Evolutionary conservation across 2,329 filamentous ascomycete genomes (phyloP).

Genomic region (Leptographium wingfieldii): DNA sequence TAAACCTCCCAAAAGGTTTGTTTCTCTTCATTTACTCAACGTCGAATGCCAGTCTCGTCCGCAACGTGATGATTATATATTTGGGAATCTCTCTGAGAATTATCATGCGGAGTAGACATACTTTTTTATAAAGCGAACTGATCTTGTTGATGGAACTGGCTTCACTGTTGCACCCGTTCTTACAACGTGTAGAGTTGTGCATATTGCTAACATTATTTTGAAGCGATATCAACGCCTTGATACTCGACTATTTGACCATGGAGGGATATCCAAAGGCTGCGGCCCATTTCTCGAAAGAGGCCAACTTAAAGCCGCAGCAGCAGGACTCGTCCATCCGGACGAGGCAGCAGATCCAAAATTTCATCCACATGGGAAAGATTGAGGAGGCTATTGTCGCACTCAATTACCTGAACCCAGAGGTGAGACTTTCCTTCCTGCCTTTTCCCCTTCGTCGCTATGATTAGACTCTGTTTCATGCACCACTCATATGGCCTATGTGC

Average conservation of each 20-base stretch:
- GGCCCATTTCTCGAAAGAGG: constrained; percentile 85
- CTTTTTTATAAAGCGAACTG: constrained; percentile 44
- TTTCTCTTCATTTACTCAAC: not conserved
- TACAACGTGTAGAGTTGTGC: not conserved
- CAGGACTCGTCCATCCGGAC: constrained; percentile 61
- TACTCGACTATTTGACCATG: constrained; percentile 93
- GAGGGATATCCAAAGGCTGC: constrained; percentile 91
- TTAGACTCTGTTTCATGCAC: constrained; percentile 99
- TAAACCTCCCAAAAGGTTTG: constrained; percentile 77
- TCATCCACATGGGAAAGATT: constrained; percentile 77
- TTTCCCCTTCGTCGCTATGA: constrained; percentile 50
- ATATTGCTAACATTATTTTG: constrained; percentile 3
- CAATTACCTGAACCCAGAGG: constrained; percentile 84
- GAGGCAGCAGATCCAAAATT: constrained; percentile 70
- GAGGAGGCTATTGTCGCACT: constrained; percentile 73
- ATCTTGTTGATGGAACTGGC: constrained; percentile 8
- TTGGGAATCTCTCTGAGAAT: constrained; percentile 99
- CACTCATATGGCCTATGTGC: constrained; percentile 89
- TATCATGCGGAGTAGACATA: constrained; percentile 69
- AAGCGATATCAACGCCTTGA: constrained; percentile 89
- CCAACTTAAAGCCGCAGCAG: constrained; percentile 66
- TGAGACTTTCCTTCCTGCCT: constrained; percentile 35
- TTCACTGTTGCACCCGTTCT: not conserved
- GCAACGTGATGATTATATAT: constrained; percentile 73
- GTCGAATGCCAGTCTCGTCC: constrained; percentile 10